A percentile compares a stretch with the other conserved stretches of the same genome.
phyloP scores from a whole-genome alignment of 345 rosid species.

The Adansonia digitata region DNA sequence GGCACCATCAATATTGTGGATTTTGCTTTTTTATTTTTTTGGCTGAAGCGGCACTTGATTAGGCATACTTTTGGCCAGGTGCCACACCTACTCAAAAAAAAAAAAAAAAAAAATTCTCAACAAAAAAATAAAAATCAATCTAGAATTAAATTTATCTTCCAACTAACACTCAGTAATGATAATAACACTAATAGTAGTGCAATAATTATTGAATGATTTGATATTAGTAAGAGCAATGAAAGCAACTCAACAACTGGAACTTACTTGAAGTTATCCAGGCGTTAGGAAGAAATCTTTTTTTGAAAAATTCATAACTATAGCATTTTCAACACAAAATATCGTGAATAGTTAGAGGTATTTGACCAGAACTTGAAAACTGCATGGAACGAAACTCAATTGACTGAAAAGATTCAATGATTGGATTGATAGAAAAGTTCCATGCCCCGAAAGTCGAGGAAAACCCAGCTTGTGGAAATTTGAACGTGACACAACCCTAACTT shows the following conservation, averaged over 20 bases:
- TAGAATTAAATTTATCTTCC: too few relatives aligned
- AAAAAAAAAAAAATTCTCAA: too few relatives aligned
- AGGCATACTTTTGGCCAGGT: too few relatives aligned
- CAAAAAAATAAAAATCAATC: too few relatives aligned
- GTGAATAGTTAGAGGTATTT: background rate
- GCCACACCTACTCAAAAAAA: too few relatives aligned
- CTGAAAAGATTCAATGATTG: background rate
- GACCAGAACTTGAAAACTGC: background rate
- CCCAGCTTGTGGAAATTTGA: background rate
- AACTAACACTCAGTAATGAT: background rate
- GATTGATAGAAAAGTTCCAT: background rate
- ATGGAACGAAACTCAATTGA: background rate
- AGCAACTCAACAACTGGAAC: background rate
- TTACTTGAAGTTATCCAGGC: background rate
- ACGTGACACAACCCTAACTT: background rate
- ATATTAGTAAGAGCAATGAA: background rate
- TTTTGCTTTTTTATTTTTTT: too few relatives aligned
- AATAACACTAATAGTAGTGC: background rate
- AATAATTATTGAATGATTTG: background rate
- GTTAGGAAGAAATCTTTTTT: background rate
- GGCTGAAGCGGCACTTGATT: too few relatives aligned
- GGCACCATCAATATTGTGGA: too few relatives aligned
- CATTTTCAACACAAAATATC: background rate
- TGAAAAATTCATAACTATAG: background rate
- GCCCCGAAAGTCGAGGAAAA: background rate